phyloP scores from a whole-genome alignment of 805 yeast species.

The Isabelozyma pseudorhagii region DNA sequence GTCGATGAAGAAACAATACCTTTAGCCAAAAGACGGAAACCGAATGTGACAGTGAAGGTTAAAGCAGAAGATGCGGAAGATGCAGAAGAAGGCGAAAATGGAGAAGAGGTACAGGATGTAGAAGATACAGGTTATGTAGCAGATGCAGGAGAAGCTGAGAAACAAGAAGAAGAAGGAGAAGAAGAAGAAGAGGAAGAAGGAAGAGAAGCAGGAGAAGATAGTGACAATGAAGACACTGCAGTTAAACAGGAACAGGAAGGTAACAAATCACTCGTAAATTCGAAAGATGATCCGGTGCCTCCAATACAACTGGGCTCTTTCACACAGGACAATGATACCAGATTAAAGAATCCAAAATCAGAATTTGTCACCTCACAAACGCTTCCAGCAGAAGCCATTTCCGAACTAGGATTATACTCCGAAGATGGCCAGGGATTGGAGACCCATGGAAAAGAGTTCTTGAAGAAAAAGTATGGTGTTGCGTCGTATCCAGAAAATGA shows the following conservation, averaged over 20 bases:
- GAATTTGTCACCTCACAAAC: slow-evolving; percentile 73
- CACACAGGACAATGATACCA: slow-evolving; percentile 54
- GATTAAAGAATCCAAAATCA: slow-evolving; percentile 66
- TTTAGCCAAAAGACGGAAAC: slow-evolving; percentile 6
- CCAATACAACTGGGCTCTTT: slow-evolving; percentile 45
- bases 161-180: slow-evolving; percentile 5
- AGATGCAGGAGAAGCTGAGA: slow-evolving; percentile 2
- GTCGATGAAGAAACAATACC: slow-evolving; percentile 7
- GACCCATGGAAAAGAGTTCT: slow-evolving; percentile 68
- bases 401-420: slow-evolving; percentile 60
- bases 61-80: slow-evolving; percentile 2
- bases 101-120: slow-evolving; percentile 2
- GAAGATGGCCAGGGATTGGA: slow-evolving; percentile 56
- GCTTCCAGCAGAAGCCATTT: slow-evolving; percentile 59
- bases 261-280: slow-evolving; percentile 10
- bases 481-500: slow-evolving; percentile 85
- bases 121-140: slow-evolving; percentile 3
- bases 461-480: slow-evolving; percentile 78
- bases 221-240: slow-evolving; percentile 1
- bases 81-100: slow-evolving; percentile 1
- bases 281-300: slow-evolving; percentile 36
- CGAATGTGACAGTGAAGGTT: not conserved
- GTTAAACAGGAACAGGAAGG: slow-evolving; percentile 1
- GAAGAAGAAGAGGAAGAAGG: slow-evolving; percentile 4
- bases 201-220: slow-evolving; percentile 5